Evolutionary conservation across 495 filamentous ascomycete genomes (phyloP).

Genomic region (Gamarada debralockiae): DNA sequence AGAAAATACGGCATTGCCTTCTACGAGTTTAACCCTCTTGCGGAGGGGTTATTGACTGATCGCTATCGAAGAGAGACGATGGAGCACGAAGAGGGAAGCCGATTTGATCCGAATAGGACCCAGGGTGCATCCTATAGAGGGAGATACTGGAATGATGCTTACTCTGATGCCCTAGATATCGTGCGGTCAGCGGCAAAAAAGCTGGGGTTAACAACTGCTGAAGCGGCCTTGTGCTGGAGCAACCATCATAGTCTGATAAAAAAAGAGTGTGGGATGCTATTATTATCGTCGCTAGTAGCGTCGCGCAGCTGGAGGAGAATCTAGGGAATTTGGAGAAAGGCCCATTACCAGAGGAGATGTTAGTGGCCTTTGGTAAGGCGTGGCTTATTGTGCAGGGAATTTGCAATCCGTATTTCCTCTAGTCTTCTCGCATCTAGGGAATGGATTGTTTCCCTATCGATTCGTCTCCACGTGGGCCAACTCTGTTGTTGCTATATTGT

Average conservation of each 20-base stretch:
- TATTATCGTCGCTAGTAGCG: conserved; percentile 48
- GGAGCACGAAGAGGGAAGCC: conserved; percentile 57
- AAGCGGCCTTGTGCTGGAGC: conserved; percentile 43
- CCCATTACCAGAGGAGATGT: conserved; percentile 46
- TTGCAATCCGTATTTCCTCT: not conserved
- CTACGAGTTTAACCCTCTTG: conserved; percentile 47
- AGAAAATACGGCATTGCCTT: conserved; percentile 46
- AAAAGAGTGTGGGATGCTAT: conserved; percentile 40
- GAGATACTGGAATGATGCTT: conserved; percentile 40
- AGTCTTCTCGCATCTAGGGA: not conserved
- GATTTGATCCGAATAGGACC: conserved; percentile 48
- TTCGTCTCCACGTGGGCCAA: too few relatives aligned
- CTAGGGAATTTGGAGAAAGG: conserved; percentile 51
- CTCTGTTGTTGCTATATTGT: too few relatives aligned
- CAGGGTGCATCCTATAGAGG: conserved; percentile 24
- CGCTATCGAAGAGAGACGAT: conserved; percentile 26
- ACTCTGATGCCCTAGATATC: conserved; percentile 37
- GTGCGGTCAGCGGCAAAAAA: conserved; percentile 34
- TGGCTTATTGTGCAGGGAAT: not conserved
- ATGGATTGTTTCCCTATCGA: not conserved
- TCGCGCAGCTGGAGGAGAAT: conserved; percentile 46
- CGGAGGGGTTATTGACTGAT: conserved; percentile 47
- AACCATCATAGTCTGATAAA: conserved; percentile 35
- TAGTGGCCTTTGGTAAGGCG: conserved; percentile 21
- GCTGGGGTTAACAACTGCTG: conserved; percentile 35